Evolutionary conservation across 768 basidiomycete species (phyloP).

Genomic region (Rhizopogon salebrosus): DNA sequence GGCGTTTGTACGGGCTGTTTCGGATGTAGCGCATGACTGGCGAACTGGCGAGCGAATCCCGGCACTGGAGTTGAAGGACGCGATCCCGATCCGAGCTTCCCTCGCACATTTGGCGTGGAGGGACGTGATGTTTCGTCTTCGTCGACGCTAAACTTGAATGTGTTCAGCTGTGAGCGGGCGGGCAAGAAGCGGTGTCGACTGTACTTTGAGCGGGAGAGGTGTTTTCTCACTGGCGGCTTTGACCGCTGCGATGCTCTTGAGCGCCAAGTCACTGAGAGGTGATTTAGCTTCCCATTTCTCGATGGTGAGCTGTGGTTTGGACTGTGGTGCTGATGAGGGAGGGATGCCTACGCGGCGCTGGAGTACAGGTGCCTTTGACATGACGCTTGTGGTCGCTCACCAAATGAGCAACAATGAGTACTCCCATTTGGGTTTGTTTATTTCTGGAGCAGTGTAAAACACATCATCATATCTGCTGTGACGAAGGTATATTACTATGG

Average conservation of each 20-base stretch:
- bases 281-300: constrained; percentile 92
- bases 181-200: constrained; percentile 9
- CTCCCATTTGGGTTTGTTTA: constrained; percentile 1
- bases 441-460: constrained; percentile 5
- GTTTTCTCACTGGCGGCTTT: constrained; percentile 56
- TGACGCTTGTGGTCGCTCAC: neutral
- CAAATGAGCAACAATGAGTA: too few relatives aligned
- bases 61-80: constrained; percentile 41
- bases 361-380: neutral
- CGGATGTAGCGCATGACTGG: constrained; percentile 61
- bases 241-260: constrained; percentile 57
- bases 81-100: constrained; percentile 36
- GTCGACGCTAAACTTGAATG: constrained; percentile 38
- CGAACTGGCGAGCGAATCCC: constrained; percentile 13
- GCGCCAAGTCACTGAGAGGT: constrained; percentile 66
- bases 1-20: constrained; percentile 79
- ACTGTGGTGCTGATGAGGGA: constrained; percentile 21
- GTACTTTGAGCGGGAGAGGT: constrained; percentile 74
- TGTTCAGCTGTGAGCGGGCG: constrained; percentile 23
- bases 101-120: constrained; percentile 31
- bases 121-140: constrained; percentile 28
- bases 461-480: too few relatives aligned
- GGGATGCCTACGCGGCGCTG: constrained; percentile 25
- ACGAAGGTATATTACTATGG: too few relatives aligned
- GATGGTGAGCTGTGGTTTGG: constrained; percentile 51